phyloP scores from a whole-genome alignment of 2,329 filamentous ascomycete genomes.

The Apiospora malaysiana region DNA sequence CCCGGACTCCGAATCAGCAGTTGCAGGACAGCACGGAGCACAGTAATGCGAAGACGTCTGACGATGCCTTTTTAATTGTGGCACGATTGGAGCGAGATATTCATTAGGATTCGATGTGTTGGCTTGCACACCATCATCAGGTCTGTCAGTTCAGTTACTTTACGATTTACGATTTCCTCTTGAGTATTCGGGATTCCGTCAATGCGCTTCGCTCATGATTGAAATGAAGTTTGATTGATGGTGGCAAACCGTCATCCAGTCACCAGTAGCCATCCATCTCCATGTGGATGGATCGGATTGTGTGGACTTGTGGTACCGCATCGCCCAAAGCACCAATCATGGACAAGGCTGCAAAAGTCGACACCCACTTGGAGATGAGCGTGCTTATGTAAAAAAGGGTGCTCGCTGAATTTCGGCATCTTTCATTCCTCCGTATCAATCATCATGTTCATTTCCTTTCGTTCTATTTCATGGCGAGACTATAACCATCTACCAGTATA shows the following conservation, averaged over 20 bases:
- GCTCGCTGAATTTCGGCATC: neutral
- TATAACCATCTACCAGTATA: neutral
- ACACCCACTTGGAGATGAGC: slow-evolving; percentile 4
- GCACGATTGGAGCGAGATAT: slow-evolving; percentile 1
- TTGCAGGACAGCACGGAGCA: slow-evolving; percentile 17
- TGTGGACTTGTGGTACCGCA: slow-evolving; percentile 10
- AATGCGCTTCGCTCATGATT: slow-evolving; percentile 5
- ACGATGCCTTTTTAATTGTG: slow-evolving; percentile 8
- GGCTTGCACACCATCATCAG: neutral
- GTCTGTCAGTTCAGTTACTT: neutral
- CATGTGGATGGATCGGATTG: slow-evolving; percentile 2
- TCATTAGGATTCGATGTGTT: neutral
- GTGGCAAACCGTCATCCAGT: slow-evolving; percentile 10
- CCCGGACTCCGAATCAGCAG: slow-evolving; percentile 20
- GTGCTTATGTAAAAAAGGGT: slow-evolving; percentile 13
- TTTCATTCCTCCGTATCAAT: neutral
- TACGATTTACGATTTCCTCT: neutral
- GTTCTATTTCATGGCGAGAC: neutral
- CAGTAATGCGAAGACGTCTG: slow-evolving; percentile 12
- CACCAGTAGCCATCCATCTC: neutral
- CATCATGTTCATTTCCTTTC: neutral
- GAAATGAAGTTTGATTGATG: slow-evolving; percentile 14
- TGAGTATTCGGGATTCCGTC: neutral
- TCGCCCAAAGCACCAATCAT: neutral
- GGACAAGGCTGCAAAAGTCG: neutral